Evolutionary conservation across 805 yeast genomes (phyloP).

Genomic region (Ogataea salicorniae): DNA sequence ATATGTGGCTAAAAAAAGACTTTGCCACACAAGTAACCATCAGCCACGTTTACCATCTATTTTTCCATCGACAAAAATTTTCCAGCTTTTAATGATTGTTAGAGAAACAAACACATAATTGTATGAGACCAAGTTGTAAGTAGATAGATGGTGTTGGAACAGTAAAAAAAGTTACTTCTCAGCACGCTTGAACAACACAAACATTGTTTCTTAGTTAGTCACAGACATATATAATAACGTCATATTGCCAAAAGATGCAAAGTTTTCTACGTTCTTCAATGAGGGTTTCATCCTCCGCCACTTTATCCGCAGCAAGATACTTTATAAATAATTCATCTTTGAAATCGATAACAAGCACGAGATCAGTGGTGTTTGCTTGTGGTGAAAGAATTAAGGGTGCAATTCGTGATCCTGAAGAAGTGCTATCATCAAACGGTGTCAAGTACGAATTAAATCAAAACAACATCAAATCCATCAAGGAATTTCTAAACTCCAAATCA

Average conservation of each 20-base stretch:
- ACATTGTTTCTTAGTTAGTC: no score
- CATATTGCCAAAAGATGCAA: constrained; percentile 2
- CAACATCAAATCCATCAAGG: constrained; percentile 44
- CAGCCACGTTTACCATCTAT: constrained; percentile 6
- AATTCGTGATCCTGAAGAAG: constrained; percentile 63
- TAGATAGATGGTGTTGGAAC: no score
- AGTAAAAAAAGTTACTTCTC: no score
- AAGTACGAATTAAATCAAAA: constrained; percentile 48
- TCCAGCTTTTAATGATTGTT: constrained; percentile 3
- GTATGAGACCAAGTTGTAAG: no score
- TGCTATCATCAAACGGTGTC: constrained; percentile 45
- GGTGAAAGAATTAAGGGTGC: constrained; percentile 65
- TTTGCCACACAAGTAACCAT: background rate
- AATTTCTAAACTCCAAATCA: constrained; percentile 33
- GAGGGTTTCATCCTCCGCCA: constrained; percentile 1
- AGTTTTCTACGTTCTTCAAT: constrained; percentile 3
- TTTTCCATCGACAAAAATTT: constrained; percentile 16
- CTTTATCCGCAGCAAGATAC: background rate
- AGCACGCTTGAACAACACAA: no score
- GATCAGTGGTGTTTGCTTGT: constrained; percentile 37
- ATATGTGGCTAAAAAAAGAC: background rate
- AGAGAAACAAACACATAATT: no score
- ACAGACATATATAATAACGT: background rate
- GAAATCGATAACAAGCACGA: constrained; percentile 4
- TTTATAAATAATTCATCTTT: background rate